Percentiles rank a stretch among this genome's conserved stretches.
Evolutionary conservation across 2,329 filamentous ascomycete species (phyloP).

Genomic region (Ceratocystis alfenasii): DNA sequence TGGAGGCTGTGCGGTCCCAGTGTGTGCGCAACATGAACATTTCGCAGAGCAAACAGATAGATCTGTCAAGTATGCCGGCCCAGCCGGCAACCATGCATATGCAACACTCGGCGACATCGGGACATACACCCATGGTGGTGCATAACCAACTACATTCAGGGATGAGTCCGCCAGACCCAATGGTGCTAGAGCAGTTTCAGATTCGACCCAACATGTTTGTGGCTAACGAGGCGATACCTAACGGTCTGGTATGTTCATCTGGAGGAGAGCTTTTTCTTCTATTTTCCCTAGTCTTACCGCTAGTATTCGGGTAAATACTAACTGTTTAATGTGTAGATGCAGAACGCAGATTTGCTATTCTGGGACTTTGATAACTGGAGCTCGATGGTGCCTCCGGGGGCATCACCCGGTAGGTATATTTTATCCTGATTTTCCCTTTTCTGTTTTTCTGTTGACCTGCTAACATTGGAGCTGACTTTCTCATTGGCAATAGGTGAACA

Average conservation of each 20-base stretch:
- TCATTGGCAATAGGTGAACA: background rate
- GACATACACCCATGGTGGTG: conserved; percentile 14
- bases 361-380: conserved; percentile 22
- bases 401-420: conserved; percentile 14
- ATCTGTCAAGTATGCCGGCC: conserved; percentile 7
- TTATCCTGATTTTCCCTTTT: background rate
- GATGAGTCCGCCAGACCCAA: conserved; percentile 15
- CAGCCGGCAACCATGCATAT: conserved; percentile 1
- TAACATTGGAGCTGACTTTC: background rate
- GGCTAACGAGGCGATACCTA: conserved; percentile 10
- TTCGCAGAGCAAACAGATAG: conserved; percentile 31
- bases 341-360: conserved; percentile 16
- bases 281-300: background rate
- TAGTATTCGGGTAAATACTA: background rate
- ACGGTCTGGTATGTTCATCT: conserved; percentile 12
- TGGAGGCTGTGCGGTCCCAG: conserved; percentile 33
- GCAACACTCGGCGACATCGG: background rate
- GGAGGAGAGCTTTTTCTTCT: background rate
- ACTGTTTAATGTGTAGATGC: conserved; percentile 6
- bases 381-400: conserved; percentile 21
- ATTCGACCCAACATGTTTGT: conserved; percentile 17
- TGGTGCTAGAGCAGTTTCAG: conserved; percentile 20
- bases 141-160: conserved; percentile 12
- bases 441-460: background rate
- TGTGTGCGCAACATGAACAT: conserved; percentile 36